These are phyloP conservation scores for Porodaedalea pini DNA, from an alignment of 1,284 basidiomycete genomes.

Conservation along the genomic window DNA sequence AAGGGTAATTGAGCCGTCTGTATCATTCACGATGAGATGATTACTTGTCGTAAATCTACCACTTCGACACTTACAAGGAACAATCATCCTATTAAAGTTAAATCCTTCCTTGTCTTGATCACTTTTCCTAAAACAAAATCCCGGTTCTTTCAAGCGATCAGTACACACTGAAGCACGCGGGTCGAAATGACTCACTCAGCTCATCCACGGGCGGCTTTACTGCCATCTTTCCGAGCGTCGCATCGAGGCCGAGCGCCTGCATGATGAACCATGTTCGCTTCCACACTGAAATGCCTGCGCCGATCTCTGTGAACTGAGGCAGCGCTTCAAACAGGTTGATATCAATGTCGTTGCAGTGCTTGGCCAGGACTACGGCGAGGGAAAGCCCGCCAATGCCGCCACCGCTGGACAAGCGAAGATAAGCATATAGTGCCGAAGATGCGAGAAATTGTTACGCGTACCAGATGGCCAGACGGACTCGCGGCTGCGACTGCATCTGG, in stretches of 20 bases:
- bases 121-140: conserved; percentile 27
- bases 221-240: conserved; percentile 29
- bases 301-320: conserved; percentile 34
- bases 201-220: conserved; percentile 21
- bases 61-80: conserved; percentile 26
- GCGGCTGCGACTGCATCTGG: neutral
- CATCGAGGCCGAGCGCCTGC: conserved; percentile 34
- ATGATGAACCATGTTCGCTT: conserved; percentile 38
- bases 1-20: conserved; percentile 34
- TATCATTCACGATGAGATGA: neutral
- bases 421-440: neutral
- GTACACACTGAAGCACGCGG: conserved; percentile 18
- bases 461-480: conserved; percentile 13
- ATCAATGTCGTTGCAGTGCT: conserved; percentile 27
- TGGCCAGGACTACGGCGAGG: conserved; percentile 34
- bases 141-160: conserved; percentile 10
- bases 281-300: conserved; percentile 38
- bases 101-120: conserved; percentile 27
- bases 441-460: neutral
- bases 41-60: neutral
- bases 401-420: conserved; percentile 27
- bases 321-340: conserved; percentile 37
- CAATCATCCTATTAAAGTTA: conserved; percentile 30
- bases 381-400: conserved; percentile 38
- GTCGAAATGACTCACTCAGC: conserved; percentile 13